Evolutionary conservation across 78 protist genomes (phyloP), one percentile per base, ranked within the genome.

Genomic region (Trichosphaerium sp.): DNA sequence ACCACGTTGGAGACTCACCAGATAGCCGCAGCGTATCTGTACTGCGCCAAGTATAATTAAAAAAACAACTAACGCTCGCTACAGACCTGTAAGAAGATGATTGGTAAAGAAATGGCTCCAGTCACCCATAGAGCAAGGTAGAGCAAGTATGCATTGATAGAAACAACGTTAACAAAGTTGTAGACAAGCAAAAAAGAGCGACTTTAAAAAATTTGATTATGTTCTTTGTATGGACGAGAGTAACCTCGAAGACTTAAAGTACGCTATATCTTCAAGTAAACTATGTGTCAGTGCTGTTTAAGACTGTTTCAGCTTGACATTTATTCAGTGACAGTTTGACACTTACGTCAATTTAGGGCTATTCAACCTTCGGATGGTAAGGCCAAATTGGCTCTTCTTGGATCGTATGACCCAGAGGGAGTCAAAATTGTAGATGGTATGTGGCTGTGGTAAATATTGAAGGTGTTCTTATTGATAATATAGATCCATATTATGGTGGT

Each of bases 1-100:
- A 74, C 38, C 80, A 74, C 39, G 67, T 74, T 52, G 80, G 80
- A 1, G 80, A 74, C 5, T 34, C n/a, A n/a, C n/a, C n/a, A n/a
- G n/a, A n/a, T n/a, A n/a, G n/a, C n/a, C n/a, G n/a, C n/a, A n/a
- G n/a, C n/a, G n/a, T n/a, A n/a, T n/a, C n/a, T n/a, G n/a, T n/a
- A n/a, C n/a, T n/a, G n/a, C n/a, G n/a, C n/a, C n/a, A n/a, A n/a
- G n/a, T n/a, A n/a, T n/a, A n/a, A n/a, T n/a, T n/a, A n/a, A n/a
- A n/a, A n/a, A n/a, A n/a, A n/a, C 28, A 54, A 6, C 28, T 12
- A 35, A 54, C 51, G 18, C 51, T 34, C 6, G 11, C 59, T 64
- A 4, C 52, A 55, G 32, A 35, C 68, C 25, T 61, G 70, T 48
- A 34, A 31, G 34, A 25, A n/a, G 38, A 3, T 37, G 4, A 8